Evolutionary conservation across 768 basidiomycete species (phyloP), one percentile per base, ranked within the genome.

Genomic region (Leccinum subgranulosum): DNA sequence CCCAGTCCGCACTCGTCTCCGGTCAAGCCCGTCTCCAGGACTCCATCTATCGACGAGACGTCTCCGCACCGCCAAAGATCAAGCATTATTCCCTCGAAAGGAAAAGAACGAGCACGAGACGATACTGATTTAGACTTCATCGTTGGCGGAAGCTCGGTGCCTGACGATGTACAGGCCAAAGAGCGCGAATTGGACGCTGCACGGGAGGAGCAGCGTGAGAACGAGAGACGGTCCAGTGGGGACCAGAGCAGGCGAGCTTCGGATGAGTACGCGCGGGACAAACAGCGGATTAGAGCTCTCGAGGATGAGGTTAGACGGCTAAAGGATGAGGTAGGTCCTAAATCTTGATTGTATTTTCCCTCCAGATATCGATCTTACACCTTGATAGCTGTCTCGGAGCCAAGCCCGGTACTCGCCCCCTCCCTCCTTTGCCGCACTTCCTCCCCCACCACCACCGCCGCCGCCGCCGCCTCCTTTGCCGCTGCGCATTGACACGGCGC

Each of bases 251-350:
- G 59, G 23, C 53, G 60, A 7, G 61, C 60, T 31, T 59, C 64
- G 29, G 70, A 73, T 23, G 87, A 85, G 61, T 77, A 77, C 29
- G 75, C 75, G 15, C 70, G 70, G 27, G 87, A 90, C 64, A 86
- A 87, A 66, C 83, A 79, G 55, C 78, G 79, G 51, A 90, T 92
- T 29, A 76, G 72, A 60, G 72, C 75, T 56, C 76, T 92, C 5
- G 88, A 91, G 64, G 80, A 81, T 49, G 90, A 92, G 66, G 82
- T 90, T 39, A 72, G 71, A 45, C 66, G 76, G 45, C 72, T 90
- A 56, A 84, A 77, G 60, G 79, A 81, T 64, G 84, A 86, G 79
- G 86, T 84, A 49, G 12, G 57, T 50, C 19, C 5, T 4, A 6
- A 29, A 53, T 48, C 29, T 23, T 19, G 14, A 17, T 49, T 27